Conservation (phyloP, 2,329 filamentous ascomycete genomes). For the Sarocladiaceae sp. region DNA sequence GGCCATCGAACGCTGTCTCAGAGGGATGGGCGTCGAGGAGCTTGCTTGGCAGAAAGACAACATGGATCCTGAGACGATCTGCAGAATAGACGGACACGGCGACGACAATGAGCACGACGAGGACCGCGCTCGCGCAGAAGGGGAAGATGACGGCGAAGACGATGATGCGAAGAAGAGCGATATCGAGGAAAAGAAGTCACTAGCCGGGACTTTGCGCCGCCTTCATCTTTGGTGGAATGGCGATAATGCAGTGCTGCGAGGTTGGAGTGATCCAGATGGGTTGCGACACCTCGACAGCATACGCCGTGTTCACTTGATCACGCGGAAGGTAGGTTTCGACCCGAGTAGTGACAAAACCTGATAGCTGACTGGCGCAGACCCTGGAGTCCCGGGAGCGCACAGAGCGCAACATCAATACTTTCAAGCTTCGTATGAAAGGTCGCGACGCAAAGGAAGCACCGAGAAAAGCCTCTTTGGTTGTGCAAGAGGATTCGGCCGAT, state of each 20-base stretch:
- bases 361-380: not conserved
- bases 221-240: constrained; percentile 3
- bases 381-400: not conserved
- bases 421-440: not conserved
- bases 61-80: not conserved
- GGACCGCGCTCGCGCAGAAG: too few species aligned
- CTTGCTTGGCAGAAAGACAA: constrained; percentile 5
- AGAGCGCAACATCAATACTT: not conserved
- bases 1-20: not conserved
- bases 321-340: not conserved
- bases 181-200: not conserved
- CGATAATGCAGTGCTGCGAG: constrained; percentile 2
- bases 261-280: constrained; percentile 6
- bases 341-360: not conserved
- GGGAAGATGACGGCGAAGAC: not conserved
- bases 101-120: not conserved
- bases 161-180: not conserved
- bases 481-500: too few species aligned
- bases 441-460: not conserved
- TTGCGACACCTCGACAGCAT: not conserved
- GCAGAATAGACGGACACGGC: too few species aligned
- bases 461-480: not conserved
- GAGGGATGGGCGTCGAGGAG: constrained; percentile 1
- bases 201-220: not conserved
- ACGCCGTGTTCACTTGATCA: not conserved